Base-by-base conservation (phyloP, 1,139 yeast genomes). In the Pichia sp. region DNA sequence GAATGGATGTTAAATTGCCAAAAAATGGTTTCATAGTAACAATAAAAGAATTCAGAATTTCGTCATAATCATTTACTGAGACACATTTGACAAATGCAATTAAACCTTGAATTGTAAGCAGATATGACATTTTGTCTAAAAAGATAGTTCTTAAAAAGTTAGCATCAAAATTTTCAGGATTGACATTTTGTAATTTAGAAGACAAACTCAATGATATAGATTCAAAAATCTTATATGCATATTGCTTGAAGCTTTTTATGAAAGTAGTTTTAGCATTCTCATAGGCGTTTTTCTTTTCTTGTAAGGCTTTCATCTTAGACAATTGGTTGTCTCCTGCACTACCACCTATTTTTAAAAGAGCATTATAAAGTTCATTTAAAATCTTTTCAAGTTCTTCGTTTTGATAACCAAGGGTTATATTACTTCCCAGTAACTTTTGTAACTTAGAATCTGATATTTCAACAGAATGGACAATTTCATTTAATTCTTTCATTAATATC, bases 231-330 rank as follows among this genome's bases (percentile, higher is more conserved):
- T 40, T 52, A 3, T 15, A 10, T 41, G 84, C 61, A 46, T 76
- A 82, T 2, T 53, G 55, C 31, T 67, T 73, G 54, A 84, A 76
- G 51, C 77, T 75, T 10, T 62, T 58, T 37, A 80, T 67, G 58
- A 89, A 86, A 8, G 70, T 68, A 1, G 65, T 58, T 1, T 85
- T 75, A 0, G 83, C 83, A 30, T 69, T 64, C 56, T 84, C 87
- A 58, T 85, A 88, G 12, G 72, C 73, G 15, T 72, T 69, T 47
- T 81, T 76, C 60, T 85, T 83, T 59, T 87, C 93, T 53, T 74
- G 76, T 51, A 89, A 70, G 0, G 96, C 96, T 52, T 73, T 73
- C 89, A 89, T 85, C 14, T 78, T 72, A 40, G 87, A 83, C 52
- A 86, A 65, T 51, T 78, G 77, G 38, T 71, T 76, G 19, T 64